Evolutionary conservation across 495 filamentous ascomycete species (phyloP).

Genomic region (Penicillium soppii): DNA sequence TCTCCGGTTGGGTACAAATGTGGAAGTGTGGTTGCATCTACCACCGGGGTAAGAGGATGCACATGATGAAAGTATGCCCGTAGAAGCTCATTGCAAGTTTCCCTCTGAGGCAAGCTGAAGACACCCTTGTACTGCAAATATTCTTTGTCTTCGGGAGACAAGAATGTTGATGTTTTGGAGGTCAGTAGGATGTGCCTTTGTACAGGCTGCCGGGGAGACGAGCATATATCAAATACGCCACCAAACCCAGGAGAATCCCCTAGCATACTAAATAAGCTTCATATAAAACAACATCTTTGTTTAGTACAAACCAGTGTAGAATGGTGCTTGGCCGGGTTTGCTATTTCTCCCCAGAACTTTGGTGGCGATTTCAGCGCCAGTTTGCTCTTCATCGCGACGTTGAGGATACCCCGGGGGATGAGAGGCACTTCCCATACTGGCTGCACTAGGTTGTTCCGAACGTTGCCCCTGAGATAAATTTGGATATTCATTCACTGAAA

Average conservation of each 20-base stretch:
- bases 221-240: conserved; percentile 22
- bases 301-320: conserved; percentile 27
- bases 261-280: neutral
- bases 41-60: conserved; percentile 38
- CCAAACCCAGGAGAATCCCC: conserved; percentile 19
- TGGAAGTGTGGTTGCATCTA: conserved; percentile 34
- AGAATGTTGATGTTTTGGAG: conserved; percentile 4
- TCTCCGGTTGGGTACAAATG: conserved; percentile 19
- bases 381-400: conserved; percentile 22
- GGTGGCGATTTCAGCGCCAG: conserved; percentile 29
- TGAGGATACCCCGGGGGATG: neutral
- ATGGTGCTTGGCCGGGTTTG: conserved; percentile 22
- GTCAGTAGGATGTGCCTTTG: conserved; percentile 29
- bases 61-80: conserved; percentile 38
- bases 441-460: neutral
- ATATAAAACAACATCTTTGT: neutral
- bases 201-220: conserved; percentile 14
- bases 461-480: neutral
- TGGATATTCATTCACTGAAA: neutral
- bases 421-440: neutral
- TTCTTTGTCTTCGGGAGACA: conserved; percentile 26
- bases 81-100: conserved; percentile 26
- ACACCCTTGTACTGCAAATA: conserved; percentile 29
- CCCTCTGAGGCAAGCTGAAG: conserved; percentile 23
- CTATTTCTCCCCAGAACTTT: conserved; percentile 22